Base-by-base conservation (phyloP, 1,284 basidiomycete species). In the Irpex sp. region DNA sequence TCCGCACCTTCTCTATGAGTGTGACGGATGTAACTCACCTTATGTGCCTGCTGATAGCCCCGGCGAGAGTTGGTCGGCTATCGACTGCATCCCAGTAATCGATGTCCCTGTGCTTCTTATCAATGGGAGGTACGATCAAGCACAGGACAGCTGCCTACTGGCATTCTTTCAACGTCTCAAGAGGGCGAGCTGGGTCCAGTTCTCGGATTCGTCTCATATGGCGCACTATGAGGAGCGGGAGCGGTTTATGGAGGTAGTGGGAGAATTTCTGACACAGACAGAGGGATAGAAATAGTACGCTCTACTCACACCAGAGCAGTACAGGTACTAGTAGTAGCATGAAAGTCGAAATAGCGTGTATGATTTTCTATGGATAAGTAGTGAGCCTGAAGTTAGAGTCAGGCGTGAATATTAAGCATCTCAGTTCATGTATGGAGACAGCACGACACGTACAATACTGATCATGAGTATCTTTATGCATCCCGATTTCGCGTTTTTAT, bases 151-250 rank as follows among this genome's bases (percentile, higher is more conserved):
- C 48, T 66, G 69, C 54, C 64, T 68, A 2, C 66, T 62, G 13
- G 70, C 69, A 3, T 72, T 69, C 59, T 69, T 67, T 58, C 38
- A 69, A 38, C 62, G 64, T 7, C 70, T 74, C 38, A 59, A 49
- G 15, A 66, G 69, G 36, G 66, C 66, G 3, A 70, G 68, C 55
- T 73, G 70, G 72, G 61, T 71, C 38, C 70, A 65, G 2, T 71
- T 71, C 51, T 68, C 65, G 60, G 44, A 47, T 13, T 47, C 72
- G 8, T 71, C 69, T 56, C 73, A 75, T 56, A 72, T 64, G 7
- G 68, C 72, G n/a, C 66, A 70, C 58, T 68, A 62, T 63, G 72
- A 74, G 62, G 71, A 70, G 48, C 62, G 71, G 34, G 69, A 69
- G 56, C 36, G 55, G 40, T 72, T 63, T 52, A 70, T 69, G 61